Conservation (phyloP, 352 stramenopile species). For the Elongisporangium undulatum region DNA sequence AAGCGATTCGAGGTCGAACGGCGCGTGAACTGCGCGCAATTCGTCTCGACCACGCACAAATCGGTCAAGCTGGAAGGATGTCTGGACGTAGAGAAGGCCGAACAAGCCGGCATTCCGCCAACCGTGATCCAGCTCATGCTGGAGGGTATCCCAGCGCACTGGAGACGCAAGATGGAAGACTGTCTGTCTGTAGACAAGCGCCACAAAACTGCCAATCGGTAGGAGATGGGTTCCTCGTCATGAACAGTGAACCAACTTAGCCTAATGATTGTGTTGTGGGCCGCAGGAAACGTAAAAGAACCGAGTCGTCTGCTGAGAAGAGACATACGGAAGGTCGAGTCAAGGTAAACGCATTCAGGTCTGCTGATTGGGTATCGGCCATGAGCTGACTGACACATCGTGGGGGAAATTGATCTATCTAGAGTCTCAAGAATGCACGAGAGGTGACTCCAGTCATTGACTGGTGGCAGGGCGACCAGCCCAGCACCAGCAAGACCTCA, state of each 20-base stretch:
- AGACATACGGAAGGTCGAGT: neutral
- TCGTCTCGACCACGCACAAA: constrained; percentile 33
- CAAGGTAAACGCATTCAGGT: neutral
- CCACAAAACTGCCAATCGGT: neutral
- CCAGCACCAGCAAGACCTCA: constrained; percentile 2
- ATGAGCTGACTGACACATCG: neutral
- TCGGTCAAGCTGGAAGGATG: constrained; percentile 35
- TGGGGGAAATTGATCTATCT: neutral
- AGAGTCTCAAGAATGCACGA: neutral
- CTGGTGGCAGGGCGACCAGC: constrained; percentile 40
- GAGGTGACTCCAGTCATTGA: constrained; percentile 29
- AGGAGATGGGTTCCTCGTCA: neutral
- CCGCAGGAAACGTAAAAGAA: neutral
- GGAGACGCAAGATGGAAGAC: constrained; percentile 16
- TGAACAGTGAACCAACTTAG: neutral
- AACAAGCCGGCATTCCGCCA: constrained; percentile 23
- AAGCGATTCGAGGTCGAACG: constrained; percentile 33
- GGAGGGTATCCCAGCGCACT: constrained; percentile 51
- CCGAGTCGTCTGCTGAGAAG: neutral
- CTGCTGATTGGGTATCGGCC: neutral
- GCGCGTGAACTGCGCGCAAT: constrained; percentile 31
- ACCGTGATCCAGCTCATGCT: constrained; percentile 42
- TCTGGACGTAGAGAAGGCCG: constrained; percentile 32
- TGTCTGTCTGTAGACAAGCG: neutral
- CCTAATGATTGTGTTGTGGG: neutral